Percentiles rank a stretch among this genome's conserved stretches.
These are phyloP conservation scores for Stagonosporopsis chrysanthemi DNA, from an alignment of 2,329 filamentous ascomycete genomes.

Conservation along the genomic window DNA sequence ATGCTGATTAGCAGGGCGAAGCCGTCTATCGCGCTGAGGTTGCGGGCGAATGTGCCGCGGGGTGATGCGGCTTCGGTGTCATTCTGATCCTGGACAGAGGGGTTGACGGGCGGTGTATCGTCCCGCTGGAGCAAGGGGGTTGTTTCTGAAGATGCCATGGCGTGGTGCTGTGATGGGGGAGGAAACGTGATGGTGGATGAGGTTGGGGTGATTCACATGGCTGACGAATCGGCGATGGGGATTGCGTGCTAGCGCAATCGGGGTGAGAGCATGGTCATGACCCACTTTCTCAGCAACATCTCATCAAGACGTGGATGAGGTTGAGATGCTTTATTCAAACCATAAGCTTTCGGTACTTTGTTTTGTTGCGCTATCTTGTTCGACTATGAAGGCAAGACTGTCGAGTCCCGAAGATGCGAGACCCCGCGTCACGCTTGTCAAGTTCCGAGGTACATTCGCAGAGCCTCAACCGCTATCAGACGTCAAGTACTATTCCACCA, in stretches of 20 bases:
- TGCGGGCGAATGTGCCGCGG: slow-evolving; percentile 44
- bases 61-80: slow-evolving; percentile 15
- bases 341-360: not conserved
- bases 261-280: not conserved
- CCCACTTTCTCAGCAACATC: not conserved
- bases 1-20: slow-evolving; percentile 70
- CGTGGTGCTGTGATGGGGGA: slow-evolving; percentile 6
- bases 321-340: not conserved
- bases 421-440: slow-evolving; percentile 13
- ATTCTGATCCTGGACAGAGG: slow-evolving; percentile 22
- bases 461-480: slow-evolving; percentile 10
- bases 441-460: slow-evolving; percentile 13
- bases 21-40: slow-evolving; percentile 42
- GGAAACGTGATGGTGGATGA: not conserved
- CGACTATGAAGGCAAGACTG: not conserved
- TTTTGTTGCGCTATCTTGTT: not conserved
- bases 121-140: slow-evolving; percentile 31
- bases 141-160: slow-evolving; percentile 35
- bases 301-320: not conserved
- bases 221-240: slow-evolving; percentile 13
- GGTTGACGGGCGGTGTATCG: slow-evolving; percentile 11
- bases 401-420: slow-evolving; percentile 3
- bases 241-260: slow-evolving; percentile 20
- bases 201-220: slow-evolving; percentile 10
- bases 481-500: not conserved